Conservation (phyloP, 768 basidiomycete genomes). For the Lactarius akahatsu region DNA sequence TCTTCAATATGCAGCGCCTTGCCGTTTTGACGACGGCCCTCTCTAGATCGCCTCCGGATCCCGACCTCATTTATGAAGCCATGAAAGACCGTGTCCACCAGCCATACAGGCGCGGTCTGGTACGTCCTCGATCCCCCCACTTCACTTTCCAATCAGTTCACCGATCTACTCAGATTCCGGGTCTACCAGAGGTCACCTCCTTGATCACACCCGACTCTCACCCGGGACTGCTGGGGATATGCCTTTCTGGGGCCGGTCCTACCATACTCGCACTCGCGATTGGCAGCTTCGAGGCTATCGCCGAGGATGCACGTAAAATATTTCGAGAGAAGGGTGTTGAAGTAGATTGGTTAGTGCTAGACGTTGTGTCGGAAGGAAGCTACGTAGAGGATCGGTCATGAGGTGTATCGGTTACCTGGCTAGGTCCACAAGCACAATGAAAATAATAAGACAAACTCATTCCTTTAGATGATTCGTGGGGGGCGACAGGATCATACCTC, state of each 20-base stretch:
- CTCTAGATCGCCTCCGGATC: slow-evolving; percentile 85
- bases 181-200: slow-evolving; percentile 89
- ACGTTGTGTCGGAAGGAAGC: slow-evolving; percentile 53
- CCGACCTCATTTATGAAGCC: slow-evolving; percentile 96
- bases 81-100: slow-evolving; percentile 99
- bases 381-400: slow-evolving; percentile 28
- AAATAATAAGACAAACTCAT: neutral
- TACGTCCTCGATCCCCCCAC: slow-evolving; percentile 40
- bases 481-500: neutral
- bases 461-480: neutral
- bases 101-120: slow-evolving; percentile 87
- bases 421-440: neutral
- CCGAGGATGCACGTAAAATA: slow-evolving; percentile 72
- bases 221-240: slow-evolving; percentile 94
- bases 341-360: slow-evolving; percentile 88
- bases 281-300: slow-evolving; percentile 78
- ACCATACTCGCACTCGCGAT: slow-evolving; percentile 96
- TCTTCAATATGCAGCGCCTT: slow-evolving; percentile 95
- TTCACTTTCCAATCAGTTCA: slow-evolving; percentile 3
- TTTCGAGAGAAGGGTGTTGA: slow-evolving; percentile 71
- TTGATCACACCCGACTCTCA: slow-evolving; percentile 85
- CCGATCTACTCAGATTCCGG: slow-evolving; percentile 71
- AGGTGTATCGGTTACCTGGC: slow-evolving; percentile 1
- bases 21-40: slow-evolving; percentile 96
- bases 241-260: slow-evolving; percentile 96